Conservation (phyloP, 2,329 filamentous ascomycete species). For the Nothopassalora personata region DNA sequence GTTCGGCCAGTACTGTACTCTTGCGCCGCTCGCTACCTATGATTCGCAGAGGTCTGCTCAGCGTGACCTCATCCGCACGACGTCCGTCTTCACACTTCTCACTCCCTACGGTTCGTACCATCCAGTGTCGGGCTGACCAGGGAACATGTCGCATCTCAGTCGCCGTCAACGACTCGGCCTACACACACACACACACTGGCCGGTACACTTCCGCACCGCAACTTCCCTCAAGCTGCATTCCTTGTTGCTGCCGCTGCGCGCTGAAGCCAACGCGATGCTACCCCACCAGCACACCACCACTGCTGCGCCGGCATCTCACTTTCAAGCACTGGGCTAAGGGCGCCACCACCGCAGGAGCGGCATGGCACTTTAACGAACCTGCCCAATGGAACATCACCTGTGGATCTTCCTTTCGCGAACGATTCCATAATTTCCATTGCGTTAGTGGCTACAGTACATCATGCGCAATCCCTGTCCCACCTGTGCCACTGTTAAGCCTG, state of each 20-base stretch:
- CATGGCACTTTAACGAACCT: neutral
- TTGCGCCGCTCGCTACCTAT: neutral
- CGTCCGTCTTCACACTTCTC: neutral
- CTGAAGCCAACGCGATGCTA: neutral
- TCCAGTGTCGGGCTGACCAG: neutral
- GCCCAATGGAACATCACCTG: neutral
- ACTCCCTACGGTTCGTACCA: neutral
- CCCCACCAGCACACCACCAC: neutral
- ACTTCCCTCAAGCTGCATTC: neutral
- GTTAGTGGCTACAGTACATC: neutral
- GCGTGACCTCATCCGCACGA: neutral
- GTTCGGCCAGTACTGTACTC: neutral
- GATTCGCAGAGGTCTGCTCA: neutral
- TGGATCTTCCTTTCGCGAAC: neutral
- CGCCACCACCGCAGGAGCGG: neutral
- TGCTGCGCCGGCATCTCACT: neutral
- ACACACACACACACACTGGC: neutral
- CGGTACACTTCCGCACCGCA: neutral
- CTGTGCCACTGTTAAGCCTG: slow-evolving; percentile 3
- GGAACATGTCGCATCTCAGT: neutral
- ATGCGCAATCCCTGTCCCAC: neutral
- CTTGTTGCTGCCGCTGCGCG: neutral
- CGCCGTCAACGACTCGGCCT: neutral
- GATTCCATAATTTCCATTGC: neutral
- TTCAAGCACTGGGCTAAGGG: neutral